Conservation (phyloP, 2,329 filamentous ascomycete genomes). For the Lojkania enalia region DNA sequence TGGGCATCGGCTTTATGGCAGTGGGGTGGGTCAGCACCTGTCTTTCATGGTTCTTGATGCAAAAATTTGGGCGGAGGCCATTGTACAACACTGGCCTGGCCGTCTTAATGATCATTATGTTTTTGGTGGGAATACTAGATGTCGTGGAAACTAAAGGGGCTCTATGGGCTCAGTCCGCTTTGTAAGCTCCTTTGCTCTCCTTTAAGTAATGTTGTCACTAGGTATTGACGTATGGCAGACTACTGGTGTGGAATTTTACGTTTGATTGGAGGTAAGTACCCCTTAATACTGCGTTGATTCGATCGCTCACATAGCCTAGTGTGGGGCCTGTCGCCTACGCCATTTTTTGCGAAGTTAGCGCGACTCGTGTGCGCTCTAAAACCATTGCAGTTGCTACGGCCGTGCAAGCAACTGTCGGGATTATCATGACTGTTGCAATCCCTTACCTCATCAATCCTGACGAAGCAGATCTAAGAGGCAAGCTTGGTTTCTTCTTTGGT, state of each 20-base stretch:
- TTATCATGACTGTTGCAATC: slow-evolving; percentile 46
- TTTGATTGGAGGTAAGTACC: slow-evolving; percentile 62
- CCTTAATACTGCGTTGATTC: not conserved
- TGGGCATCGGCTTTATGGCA: slow-evolving; percentile 57
- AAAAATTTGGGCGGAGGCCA: slow-evolving; percentile 71
- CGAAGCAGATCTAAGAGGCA: slow-evolving; percentile 44
- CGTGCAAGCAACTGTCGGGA: slow-evolving; percentile 45
- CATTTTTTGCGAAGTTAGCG: slow-evolving; percentile 79
- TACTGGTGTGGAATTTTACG: slow-evolving; percentile 57
- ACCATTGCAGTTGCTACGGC: slow-evolving; percentile 74
- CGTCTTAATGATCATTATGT: slow-evolving; percentile 62
- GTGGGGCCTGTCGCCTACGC: slow-evolving; percentile 89
- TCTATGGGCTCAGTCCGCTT: slow-evolving; percentile 48
- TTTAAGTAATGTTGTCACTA: not conserved
- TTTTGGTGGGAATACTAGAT: slow-evolving; percentile 79
- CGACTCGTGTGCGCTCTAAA: slow-evolving; percentile 81
- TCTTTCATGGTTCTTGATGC: slow-evolving; percentile 77
- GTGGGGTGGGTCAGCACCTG: slow-evolving; percentile 75
- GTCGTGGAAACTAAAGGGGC: slow-evolving; percentile 49
- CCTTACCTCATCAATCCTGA: slow-evolving; percentile 50
- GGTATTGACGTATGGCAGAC: not conserved
- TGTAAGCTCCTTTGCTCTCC: slow-evolving; percentile 19
- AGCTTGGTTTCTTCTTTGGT: slow-evolving; percentile 49
- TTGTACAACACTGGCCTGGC: slow-evolving; percentile 68
- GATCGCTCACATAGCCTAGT: slow-evolving; percentile 50